Conservation (phyloP, 257 asterid species). For the Salvia miltiorrhiza region DNA sequence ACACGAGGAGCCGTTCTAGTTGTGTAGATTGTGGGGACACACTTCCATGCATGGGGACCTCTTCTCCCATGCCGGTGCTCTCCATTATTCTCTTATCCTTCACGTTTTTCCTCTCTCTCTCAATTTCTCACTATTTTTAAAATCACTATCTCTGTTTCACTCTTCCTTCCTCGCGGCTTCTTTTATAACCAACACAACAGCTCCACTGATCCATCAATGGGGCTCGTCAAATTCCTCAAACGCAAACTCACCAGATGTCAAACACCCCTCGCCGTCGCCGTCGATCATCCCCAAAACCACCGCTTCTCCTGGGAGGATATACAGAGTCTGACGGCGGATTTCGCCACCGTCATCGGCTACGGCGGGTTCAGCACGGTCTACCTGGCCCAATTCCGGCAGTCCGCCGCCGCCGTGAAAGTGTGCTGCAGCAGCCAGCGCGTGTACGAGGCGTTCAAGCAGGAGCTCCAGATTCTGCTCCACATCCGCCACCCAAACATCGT, state of each 20-base stretch:
- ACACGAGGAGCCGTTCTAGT: slow-evolving; percentile 20
- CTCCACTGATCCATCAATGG: background rate
- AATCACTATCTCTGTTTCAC: background rate
- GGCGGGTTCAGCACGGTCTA: slow-evolving; percentile 76
- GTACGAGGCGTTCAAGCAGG: slow-evolving; percentile 44
- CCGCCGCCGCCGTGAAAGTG: slow-evolving; percentile 48
- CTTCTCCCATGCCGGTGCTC: slow-evolving; percentile 19
- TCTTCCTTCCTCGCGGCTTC: slow-evolving; percentile 19
- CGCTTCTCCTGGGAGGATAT: slow-evolving; percentile 36
- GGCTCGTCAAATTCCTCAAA: slow-evolving; percentile 19
- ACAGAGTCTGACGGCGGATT: slow-evolving; percentile 33
- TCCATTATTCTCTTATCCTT: background rate
- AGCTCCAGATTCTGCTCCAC: slow-evolving; percentile 41
- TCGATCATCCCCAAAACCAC: background rate
- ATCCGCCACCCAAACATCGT: slow-evolving; percentile 48
- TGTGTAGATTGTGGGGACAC: slow-evolving; percentile 17
- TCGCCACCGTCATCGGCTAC: slow-evolving; percentile 42
- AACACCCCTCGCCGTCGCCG: slow-evolving; percentile 5
- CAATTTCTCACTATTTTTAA: background rate
- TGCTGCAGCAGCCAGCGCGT: slow-evolving; percentile 48
- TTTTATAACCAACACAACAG: background rate
- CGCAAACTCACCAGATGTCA: slow-evolving; percentile 20
- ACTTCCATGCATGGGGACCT: slow-evolving; percentile 19
- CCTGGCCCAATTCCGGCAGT: slow-evolving; percentile 37
- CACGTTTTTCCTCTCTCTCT: slow-evolving; percentile 13